A percentile compares a stretch with the other conserved stretches of the same genome.
These are phyloP conservation scores for Fraxinus platypoda DNA, from an alignment of 305 asterid genomes.

Conservation along the genomic window DNA sequence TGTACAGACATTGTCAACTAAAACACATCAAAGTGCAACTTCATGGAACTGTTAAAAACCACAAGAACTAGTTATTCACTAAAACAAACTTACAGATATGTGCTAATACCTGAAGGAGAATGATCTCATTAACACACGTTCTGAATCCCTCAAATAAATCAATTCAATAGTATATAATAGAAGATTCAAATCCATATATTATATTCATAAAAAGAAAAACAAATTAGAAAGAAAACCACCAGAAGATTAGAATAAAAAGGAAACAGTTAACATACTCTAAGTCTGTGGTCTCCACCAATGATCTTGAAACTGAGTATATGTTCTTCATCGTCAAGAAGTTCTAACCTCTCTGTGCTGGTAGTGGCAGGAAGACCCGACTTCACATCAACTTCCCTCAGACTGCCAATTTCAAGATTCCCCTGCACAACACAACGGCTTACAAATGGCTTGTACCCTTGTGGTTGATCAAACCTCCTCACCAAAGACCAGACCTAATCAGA, in stretches of 20 bases:
- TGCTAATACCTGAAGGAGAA: not conserved
- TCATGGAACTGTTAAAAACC: conserved; percentile 5
- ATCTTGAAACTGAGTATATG: conserved; percentile 69
- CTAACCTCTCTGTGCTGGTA: conserved; percentile 85
- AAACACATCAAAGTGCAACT: not conserved
- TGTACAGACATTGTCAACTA: not conserved
- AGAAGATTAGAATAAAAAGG: not conserved
- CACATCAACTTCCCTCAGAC: conserved; percentile 79
- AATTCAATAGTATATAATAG: not conserved
- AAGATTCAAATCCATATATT: not conserved
- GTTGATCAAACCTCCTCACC: conserved; percentile 85
- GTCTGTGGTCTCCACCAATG: conserved; percentile 86
- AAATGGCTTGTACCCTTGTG: conserved; percentile 85
- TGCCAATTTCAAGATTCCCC: conserved; percentile 73
- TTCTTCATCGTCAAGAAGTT: conserved; percentile 77
- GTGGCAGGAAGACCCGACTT: conserved; percentile 93
- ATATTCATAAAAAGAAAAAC: not conserved
- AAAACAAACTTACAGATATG: not conserved
- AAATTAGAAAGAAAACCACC: conserved; percentile 1
- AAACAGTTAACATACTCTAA: conserved; percentile 47
- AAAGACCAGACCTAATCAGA: conserved; percentile 76
- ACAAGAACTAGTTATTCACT: not conserved
- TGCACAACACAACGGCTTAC: conserved; percentile 65
- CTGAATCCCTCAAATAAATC: not conserved
- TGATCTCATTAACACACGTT: not conserved